A percentile compares a stretch with the other conserved stretches of the same genome.
phyloP scores from a whole-genome alignment of 1,284 basidiomycete species.

The Meripilus lineatus region DNA sequence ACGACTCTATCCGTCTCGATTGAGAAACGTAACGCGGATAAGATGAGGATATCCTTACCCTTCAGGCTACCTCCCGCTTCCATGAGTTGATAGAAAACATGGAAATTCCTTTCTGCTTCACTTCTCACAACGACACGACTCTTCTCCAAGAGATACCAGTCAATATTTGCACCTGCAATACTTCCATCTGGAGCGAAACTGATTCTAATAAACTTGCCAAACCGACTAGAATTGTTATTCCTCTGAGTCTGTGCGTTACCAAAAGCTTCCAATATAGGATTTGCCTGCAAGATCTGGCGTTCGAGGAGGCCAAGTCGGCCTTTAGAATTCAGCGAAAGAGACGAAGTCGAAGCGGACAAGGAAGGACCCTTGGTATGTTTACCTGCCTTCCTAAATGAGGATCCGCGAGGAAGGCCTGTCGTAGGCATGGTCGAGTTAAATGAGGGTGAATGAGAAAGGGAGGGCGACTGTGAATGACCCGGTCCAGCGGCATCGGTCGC shows the following conservation, averaged over 20 bases:
- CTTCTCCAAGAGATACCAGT: slow-evolving; percentile 99
- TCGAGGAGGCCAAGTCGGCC: slow-evolving; percentile 86
- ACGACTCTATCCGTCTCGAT: slow-evolving; percentile 44
- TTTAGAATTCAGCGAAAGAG: slow-evolving; percentile 49
- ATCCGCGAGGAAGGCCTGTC: slow-evolving; percentile 54
- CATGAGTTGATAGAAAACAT: slow-evolving; percentile 93
- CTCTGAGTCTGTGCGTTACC: slow-evolving; percentile 98
- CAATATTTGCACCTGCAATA: slow-evolving; percentile 97
- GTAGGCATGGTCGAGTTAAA: slow-evolving; percentile 47
- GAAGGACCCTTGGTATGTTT: slow-evolving; percentile 32
- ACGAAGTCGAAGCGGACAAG: slow-evolving; percentile 39
- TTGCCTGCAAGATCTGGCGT: slow-evolving; percentile 96
- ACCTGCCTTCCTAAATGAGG: slow-evolving; percentile 37
- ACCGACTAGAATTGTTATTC: slow-evolving; percentile 99
- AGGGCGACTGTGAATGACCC: slow-evolving; percentile 58
- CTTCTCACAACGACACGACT: slow-evolving; percentile 89
- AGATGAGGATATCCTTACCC: slow-evolving; percentile 36
- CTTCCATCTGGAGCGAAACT: slow-evolving; percentile 92
- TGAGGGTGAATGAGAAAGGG: slow-evolving; percentile 38
- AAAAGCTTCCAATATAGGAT: slow-evolving; percentile 97
- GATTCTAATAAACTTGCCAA: slow-evolving; percentile 97
- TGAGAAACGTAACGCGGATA: not conserved
- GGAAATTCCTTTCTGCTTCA: slow-evolving; percentile 90
- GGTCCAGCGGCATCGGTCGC: slow-evolving; percentile 70
- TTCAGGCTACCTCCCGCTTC: slow-evolving; percentile 63